Conservation (phyloP, 73 alveolate species). For the Stentor roeselii region DNA sequence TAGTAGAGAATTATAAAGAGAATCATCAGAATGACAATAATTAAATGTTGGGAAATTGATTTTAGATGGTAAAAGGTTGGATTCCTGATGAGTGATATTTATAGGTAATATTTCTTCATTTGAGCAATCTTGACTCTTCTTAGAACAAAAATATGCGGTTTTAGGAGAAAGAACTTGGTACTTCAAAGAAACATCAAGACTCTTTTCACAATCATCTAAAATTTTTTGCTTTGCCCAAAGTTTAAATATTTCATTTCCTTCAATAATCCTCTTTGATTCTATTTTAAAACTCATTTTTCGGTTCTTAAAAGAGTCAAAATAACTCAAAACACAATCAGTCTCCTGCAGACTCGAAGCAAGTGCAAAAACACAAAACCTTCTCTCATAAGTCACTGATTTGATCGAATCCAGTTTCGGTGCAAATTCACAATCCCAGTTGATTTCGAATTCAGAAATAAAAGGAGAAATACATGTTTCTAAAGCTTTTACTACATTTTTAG, state of each 20-base stretch:
- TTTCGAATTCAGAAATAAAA: background rate
- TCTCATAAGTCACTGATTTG: background rate
- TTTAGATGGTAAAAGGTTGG: background rate
- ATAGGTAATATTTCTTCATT: slow-evolving; percentile 85
- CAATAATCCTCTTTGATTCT: background rate
- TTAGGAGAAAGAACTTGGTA: background rate
- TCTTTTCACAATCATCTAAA: background rate
- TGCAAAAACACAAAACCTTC: background rate
- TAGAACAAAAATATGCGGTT: background rate
- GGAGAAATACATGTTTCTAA: slow-evolving; percentile 30
- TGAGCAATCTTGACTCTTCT: slow-evolving; percentile 27
- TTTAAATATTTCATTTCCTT: slow-evolving; percentile 18
- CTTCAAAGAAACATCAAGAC: background rate
- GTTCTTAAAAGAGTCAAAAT: background rate
- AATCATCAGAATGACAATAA: slow-evolving; percentile 92
- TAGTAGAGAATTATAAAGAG: slow-evolving; percentile 59
- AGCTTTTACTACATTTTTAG: slow-evolving; percentile 46
- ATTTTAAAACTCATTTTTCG: background rate
- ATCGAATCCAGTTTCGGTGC: background rate
- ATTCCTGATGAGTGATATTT: slow-evolving; percentile 54
- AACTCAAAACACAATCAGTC: background rate
- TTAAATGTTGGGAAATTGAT: slow-evolving; percentile 51
- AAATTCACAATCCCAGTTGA: background rate
- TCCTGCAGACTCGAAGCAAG: background rate
- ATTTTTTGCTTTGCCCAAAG: slow-evolving; percentile 19